Percentiles rank a stretch among this genome's conserved stretches.
These are phyloP conservation scores for Sequoiadendron giganteum DNA, from an alignment of 75 land plant species.

Conservation along the genomic window DNA sequence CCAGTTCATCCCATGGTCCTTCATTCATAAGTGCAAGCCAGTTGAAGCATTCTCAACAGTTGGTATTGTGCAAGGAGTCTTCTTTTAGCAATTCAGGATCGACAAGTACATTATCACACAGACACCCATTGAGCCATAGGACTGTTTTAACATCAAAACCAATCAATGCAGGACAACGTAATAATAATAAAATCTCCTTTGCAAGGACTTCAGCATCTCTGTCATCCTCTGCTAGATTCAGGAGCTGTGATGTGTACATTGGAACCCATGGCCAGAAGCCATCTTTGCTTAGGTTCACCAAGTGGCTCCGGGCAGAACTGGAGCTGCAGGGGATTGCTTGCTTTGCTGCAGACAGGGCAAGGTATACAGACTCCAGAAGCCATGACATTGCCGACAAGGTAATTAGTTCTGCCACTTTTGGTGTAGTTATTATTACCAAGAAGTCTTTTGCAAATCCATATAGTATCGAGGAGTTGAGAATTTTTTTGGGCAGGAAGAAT, in stretches of 20 bases:
- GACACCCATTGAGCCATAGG: not conserved
- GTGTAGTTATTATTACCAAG: slow-evolving; percentile 70
- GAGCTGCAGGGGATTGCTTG: slow-evolving; percentile 84
- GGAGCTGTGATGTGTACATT: slow-evolving; percentile 85
- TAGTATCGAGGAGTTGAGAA: slow-evolving; percentile 68
- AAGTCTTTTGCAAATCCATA: slow-evolving; percentile 73
- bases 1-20: slow-evolving; percentile 13
- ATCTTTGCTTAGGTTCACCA: slow-evolving; percentile 61
- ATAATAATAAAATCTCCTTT: slow-evolving; percentile 4
- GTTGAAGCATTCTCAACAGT: not conserved
- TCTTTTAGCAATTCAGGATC: not conserved
- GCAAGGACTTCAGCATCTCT: slow-evolving; percentile 19
- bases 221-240: slow-evolving; percentile 30
- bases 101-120: not conserved
- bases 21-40: slow-evolving; percentile 5
- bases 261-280: slow-evolving; percentile 69
- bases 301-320: slow-evolving; percentile 86
- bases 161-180: not conserved
- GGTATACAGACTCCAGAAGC: slow-evolving; percentile 48
- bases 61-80: not conserved
- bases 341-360: slow-evolving; percentile 64
- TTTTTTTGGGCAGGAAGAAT: slow-evolving; percentile 65
- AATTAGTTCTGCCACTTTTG: slow-evolving; percentile 65
- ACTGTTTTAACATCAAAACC: not conserved
- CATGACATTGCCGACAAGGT: slow-evolving; percentile 57